Base-by-base conservation (phyloP, 345 rosid genomes). In the Lumnitzera racemosa region DNA sequence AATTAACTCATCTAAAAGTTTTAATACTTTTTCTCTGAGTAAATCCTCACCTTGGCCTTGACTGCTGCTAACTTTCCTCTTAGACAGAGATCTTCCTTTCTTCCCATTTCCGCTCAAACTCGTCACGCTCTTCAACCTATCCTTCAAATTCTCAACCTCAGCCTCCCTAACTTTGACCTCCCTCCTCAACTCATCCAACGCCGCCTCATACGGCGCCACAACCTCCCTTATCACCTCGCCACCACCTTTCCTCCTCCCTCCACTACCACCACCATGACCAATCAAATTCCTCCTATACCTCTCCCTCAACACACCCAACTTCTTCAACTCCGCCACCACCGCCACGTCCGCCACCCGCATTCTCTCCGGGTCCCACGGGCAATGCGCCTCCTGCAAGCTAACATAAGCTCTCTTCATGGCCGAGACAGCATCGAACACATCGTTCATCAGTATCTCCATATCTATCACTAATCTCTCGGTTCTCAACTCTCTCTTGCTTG, bases 351-450 rank as follows among this genome's bases (percentile, higher is more conserved):
- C 96, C 25, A 60, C 82, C 70, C 91, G 75, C 86, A 92, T 87
- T 75, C 81, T 81, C 76, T 87, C 96, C 36, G 90, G 94, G 70
- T 92, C 96, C 98, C 98, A 92, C 27, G 98, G 98, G 15, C 83
- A 81, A 63, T 92, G 98, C 27, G 98, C 98, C 51, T 92, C 98
- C 56, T 92, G 96, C 23, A 89, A 67, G 58, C 66, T 66, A 31
- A 74, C 82, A 69, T 87, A 89, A 48, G 96, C 96, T 59, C 73
- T 82, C 81, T 89, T 89, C 81, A 87, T 65, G 15, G 78, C 78
- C 55, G 86, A 77, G 1, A 80, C 81, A 41, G 94, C 82, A 12
- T 84, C 89, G 69, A 92, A 92, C 52, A 87, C 88, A 54, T 92
- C 85, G 57, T 74, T 78, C 85, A 87, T 77, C 53, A 82, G 58